These are phyloP conservation scores for Ophiognomonia clavigignenti-juglandacearum DNA, from an alignment of 2,329 filamentous ascomycete species.

Conservation along the genomic window DNA sequence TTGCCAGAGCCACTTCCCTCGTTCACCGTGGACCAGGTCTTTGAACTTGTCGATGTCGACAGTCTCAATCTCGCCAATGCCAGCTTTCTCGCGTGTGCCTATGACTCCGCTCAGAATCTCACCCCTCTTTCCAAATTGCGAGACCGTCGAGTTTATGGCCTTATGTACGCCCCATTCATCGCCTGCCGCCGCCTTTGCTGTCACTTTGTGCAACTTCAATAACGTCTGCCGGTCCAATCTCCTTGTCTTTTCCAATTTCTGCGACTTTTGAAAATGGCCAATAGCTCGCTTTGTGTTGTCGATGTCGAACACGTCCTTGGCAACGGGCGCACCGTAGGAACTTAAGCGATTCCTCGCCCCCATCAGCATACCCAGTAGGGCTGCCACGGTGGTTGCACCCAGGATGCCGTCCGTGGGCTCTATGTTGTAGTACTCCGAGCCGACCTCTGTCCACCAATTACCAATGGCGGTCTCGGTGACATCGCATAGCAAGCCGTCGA, in stretches of 20 bases:
- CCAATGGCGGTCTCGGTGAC: conserved; percentile 83
- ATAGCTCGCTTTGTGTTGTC: conserved; percentile 78
- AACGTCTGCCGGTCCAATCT: conserved; percentile 80
- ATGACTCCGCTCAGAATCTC: conserved; percentile 97
- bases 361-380: conserved; percentile 80
- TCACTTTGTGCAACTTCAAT: conserved; percentile 73
- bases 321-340: conserved; percentile 75
- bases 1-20: conserved; percentile 90
- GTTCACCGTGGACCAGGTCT: conserved; percentile 71
- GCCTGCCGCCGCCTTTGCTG: conserved; percentile 82
- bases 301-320: conserved; percentile 89
- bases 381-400: conserved; percentile 86
- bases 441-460: conserved; percentile 96
- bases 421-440: conserved; percentile 84
- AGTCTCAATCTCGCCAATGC: conserved; percentile 89
- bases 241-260: conserved; percentile 73
- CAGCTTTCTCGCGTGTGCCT: conserved; percentile 77
- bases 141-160: conserved; percentile 92
- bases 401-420: conserved; percentile 91
- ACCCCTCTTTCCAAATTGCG: conserved; percentile 87
- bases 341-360: conserved; percentile 86
- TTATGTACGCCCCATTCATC: conserved; percentile 91
- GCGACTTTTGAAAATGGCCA: conserved; percentile 81
- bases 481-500: conserved; percentile 89
- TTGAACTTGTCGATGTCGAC: conserved; percentile 82